Conservation (phyloP, 202 grass and related monocot genomes). For the Dendrocalamus latiflorus region DNA sequence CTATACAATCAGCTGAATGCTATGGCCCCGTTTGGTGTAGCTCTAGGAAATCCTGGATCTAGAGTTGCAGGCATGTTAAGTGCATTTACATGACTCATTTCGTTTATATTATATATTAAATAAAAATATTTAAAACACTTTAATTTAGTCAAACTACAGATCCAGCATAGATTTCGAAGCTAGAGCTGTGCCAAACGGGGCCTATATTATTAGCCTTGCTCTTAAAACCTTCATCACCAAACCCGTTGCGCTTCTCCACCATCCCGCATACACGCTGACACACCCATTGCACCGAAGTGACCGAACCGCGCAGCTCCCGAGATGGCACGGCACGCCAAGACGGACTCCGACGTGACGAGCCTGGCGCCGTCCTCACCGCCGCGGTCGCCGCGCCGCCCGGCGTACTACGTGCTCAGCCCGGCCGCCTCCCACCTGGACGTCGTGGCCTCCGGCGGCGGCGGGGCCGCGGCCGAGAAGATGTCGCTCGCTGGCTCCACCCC, state of each 20-base stretch:
- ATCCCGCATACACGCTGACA: not conserved
- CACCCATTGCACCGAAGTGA: conserved; percentile 21
- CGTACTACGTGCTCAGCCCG: conserved; percentile 92
- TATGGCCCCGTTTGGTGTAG: too few species aligned
- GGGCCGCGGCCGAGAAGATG: conserved; percentile 48
- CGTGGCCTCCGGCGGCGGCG: conserved; percentile 29
- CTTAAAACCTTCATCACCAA: too few species aligned
- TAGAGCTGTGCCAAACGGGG: too few species aligned
- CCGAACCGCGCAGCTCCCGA: conserved; percentile 15
- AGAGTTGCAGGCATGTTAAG: too few species aligned
- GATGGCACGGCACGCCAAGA: conserved; percentile 66
- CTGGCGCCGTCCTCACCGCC: conserved; percentile 75
- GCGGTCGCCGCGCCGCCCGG: conserved; percentile 62
- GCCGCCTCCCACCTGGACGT: conserved; percentile 59
- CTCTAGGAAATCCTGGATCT: too few species aligned
- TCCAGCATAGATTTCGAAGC: too few species aligned
- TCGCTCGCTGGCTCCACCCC: conserved; percentile 72
- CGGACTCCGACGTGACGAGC: conserved; percentile 85
- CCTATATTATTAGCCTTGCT: too few species aligned
- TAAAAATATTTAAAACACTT: too few species aligned
- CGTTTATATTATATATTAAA: too few species aligned
- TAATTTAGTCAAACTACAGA: too few species aligned
- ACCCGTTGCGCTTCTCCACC: conserved; percentile 8
- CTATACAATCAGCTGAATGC: too few species aligned
- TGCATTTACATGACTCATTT: too few species aligned